phyloP scores from a whole-genome alignment of 2,329 filamentous ascomycete genomes.

The Pestalotiopsis sp. region DNA sequence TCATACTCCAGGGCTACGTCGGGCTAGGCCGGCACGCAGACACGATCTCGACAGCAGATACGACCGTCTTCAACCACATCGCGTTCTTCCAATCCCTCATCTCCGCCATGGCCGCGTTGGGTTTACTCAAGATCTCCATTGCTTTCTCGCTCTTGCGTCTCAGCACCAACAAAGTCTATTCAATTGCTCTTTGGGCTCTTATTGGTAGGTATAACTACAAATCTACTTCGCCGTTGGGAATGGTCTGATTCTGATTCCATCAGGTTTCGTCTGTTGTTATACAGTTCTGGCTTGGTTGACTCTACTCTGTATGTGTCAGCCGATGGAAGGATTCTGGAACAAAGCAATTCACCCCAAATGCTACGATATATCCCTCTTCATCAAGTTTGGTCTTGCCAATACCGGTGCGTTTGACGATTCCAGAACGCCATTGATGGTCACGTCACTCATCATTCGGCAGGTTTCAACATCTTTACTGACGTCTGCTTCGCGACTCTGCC shows the following conservation, averaged over 20 bases:
- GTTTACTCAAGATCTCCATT: slow-evolving; percentile 30
- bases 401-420: slow-evolving; percentile 14
- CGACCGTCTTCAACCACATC: slow-evolving; percentile 39
- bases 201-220: neutral
- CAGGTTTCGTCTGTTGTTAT: slow-evolving; percentile 21
- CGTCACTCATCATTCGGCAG: slow-evolving; percentile 18
- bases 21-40: slow-evolving; percentile 34
- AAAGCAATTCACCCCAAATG: slow-evolving; percentile 4
- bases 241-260: neutral
- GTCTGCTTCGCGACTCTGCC: slow-evolving; percentile 44
- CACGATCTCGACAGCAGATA: slow-evolving; percentile 35
- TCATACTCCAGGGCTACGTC: slow-evolving; percentile 46
- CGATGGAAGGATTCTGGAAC: slow-evolving; percentile 12
- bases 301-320: slow-evolving; percentile 21
- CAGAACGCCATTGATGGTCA: neutral
- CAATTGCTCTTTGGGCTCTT: slow-evolving; percentile 16
- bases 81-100: slow-evolving; percentile 49
- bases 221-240: neutral
- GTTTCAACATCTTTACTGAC: slow-evolving; percentile 46
- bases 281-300: slow-evolving; percentile 22
- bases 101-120: slow-evolving; percentile 42
- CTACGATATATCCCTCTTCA: slow-evolving; percentile 20
- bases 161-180: slow-evolving; percentile 16
- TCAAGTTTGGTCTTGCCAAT: slow-evolving; percentile 24
- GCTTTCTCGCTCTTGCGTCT: slow-evolving; percentile 45